Evolutionary conservation across 1,139 yeast species (phyloP).

Genomic region (Pichia sp.): DNA sequence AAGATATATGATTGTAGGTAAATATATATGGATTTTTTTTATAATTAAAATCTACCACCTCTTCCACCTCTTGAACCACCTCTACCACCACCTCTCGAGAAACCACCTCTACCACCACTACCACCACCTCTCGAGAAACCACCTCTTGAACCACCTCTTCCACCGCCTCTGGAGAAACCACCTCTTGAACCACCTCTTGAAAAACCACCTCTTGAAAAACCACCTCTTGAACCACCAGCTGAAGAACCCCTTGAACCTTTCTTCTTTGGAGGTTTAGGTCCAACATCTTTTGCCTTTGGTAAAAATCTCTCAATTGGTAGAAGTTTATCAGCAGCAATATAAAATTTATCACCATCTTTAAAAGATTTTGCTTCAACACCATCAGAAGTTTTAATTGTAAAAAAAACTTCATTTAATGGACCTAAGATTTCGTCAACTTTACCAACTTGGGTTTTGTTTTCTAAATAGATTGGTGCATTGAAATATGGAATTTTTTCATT

Average conservation of each 20-base stretch:
- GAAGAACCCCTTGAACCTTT: constrained; percentile 45
- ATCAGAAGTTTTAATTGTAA: constrained; percentile 92
- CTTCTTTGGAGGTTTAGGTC: constrained; percentile 74
- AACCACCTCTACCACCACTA: constrained; percentile 17
- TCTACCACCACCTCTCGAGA: constrained; percentile 34
- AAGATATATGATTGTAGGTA: constrained; percentile 25
- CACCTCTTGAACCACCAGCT: constrained; percentile 16
- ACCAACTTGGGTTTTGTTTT: constrained; percentile 91
- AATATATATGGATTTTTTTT: neutral
- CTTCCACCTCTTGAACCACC: constrained; percentile 26
- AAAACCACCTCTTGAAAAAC: constrained; percentile 18
- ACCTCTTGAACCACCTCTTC: constrained; percentile 34
- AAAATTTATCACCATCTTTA: constrained; percentile 93
- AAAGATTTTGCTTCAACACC: constrained; percentile 93
- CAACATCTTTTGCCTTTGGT: constrained; percentile 81
- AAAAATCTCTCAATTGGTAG: constrained; percentile 92
- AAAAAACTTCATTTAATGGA: constrained; percentile 92
- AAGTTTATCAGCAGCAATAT: constrained; percentile 89
- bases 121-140: constrained; percentile 32
- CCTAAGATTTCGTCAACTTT: constrained; percentile 98
- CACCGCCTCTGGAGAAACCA: constrained; percentile 33
- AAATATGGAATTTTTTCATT: constrained; percentile 94
- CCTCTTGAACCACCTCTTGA: constrained; percentile 37
- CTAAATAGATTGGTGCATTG: constrained; percentile 96
- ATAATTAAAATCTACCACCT: constrained; percentile 23